phyloP scores from a whole-genome alignment of 2,329 filamentous ascomycete genomes.

The Camillea tinctor region DNA sequence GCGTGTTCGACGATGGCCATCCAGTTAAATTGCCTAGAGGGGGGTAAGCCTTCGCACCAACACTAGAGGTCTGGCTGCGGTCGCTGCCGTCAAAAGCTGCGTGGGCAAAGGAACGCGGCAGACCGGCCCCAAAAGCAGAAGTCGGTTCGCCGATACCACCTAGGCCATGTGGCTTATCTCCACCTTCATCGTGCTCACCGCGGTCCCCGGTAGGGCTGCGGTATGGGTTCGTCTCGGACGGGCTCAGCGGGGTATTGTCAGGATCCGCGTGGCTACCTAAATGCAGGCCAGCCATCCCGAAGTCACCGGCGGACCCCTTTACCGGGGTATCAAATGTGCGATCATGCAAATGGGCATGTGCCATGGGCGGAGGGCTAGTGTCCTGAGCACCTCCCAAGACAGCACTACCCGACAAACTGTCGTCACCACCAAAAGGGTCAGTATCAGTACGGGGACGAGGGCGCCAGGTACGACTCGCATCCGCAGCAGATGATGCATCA shows the following conservation, averaged over 20 bases:
- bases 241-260: slow-evolving; percentile 76
- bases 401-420: slow-evolving; percentile 64
- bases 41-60: slow-evolving; percentile 73
- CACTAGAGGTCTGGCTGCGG: slow-evolving; percentile 89
- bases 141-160: slow-evolving; percentile 53
- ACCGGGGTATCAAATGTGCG: slow-evolving; percentile 53
- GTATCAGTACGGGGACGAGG: slow-evolving; percentile 67
- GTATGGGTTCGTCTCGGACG: slow-evolving; percentile 94
- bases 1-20: slow-evolving; percentile 65
- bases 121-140: slow-evolving; percentile 41
- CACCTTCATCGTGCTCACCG: slow-evolving; percentile 57
- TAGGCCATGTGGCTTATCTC: slow-evolving; percentile 49
- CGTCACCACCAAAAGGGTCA: slow-evolving; percentile 70
- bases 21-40: slow-evolving; percentile 60
- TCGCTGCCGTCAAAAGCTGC: slow-evolving; percentile 71
- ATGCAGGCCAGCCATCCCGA: slow-evolving; percentile 61
- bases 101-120: slow-evolving; percentile 43
- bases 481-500: slow-evolving; percentile 44
- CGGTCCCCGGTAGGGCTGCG: slow-evolving; percentile 82
- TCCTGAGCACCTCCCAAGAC: slow-evolving; percentile 75
- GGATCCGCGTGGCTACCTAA: slow-evolving; percentile 56
- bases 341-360: slow-evolving; percentile 34
- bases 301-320: slow-evolving; percentile 55
- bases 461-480: slow-evolving; percentile 52
- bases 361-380: slow-evolving; percentile 47